Evolutionary conservation across 441 rosid species (phyloP), one percentile per base, ranked within the genome.

Genomic region (Isatis lusitanica): DNA sequence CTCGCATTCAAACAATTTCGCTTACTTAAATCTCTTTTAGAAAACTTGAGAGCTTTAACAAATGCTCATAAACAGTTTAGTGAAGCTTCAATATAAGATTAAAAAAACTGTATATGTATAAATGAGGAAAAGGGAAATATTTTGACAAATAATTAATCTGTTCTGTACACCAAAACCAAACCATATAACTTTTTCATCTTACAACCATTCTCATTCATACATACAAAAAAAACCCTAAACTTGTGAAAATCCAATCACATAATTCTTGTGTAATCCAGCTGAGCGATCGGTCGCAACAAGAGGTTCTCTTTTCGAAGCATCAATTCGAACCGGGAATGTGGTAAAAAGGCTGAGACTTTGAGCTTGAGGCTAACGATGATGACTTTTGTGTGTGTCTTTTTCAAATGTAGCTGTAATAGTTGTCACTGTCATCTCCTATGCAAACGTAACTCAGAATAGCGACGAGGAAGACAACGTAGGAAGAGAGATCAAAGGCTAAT

Each of bases 401-500:
- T 78, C 84, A 90, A 51, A 91, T 76, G 42, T 72, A 48, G 63
- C 82, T 78, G 82, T 94, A 94, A 15, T 81, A 83, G 68, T 71
- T 71, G 76, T 86, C 82, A 11, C 78, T 67, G 42, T 56, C 87
- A 11, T 78, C 80, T 55, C 78, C 77, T 48, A 76, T 82, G 70
- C 87, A 80, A 26, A 93, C 75, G 79, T 81, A 90, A 74, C 83
- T 81, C 81, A 91, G 71, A 40, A 93, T 88, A 66, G 97, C 88
- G 3, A 86, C 46, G n/a, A 93, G 80, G 76, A 93, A 85, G 47
- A 91, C 63, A 16, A 94, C 73, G 70, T 81, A 91, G 1, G 97
- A 94, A 0, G 93, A 91, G 35, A 94, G 90, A 72, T 88, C 97
- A 86, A 94, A 70, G 15, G 80, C 89, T 31, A 94, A 75, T 48